phyloP scores from a whole-genome alignment of 495 filamentous ascomycete species.

The Cetradonia linearis region DNA sequence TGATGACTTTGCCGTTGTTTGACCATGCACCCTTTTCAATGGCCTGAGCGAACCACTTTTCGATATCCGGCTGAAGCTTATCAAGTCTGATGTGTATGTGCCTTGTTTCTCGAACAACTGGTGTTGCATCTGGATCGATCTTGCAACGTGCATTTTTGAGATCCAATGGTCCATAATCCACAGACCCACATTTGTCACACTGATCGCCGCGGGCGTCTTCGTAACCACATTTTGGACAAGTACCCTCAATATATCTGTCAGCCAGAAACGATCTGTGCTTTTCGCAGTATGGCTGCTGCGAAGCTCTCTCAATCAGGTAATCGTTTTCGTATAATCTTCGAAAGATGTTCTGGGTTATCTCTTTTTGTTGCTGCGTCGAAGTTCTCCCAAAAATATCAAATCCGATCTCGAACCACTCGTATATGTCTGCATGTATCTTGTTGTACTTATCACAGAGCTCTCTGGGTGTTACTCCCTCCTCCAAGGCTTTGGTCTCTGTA shows the following conservation, averaged over 20 bases:
- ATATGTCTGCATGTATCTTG: constrained; percentile 70
- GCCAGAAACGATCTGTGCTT: constrained; percentile 77
- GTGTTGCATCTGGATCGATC: constrained; percentile 62
- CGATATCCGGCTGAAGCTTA: constrained; percentile 62
- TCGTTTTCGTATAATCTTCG: constrained; percentile 64
- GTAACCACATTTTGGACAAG: constrained; percentile 71
- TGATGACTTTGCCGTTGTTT: constrained; percentile 60
- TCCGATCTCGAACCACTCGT: constrained; percentile 77
- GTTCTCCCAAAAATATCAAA: constrained; percentile 84
- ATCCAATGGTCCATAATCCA: constrained; percentile 65
- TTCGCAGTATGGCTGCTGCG: constrained; percentile 77
- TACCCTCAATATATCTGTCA: constrained; percentile 88
- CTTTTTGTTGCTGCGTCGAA: constrained; percentile 69
- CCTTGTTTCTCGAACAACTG: constrained; percentile 58
- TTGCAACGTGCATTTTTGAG: constrained; percentile 58
- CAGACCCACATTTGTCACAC: constrained; percentile 70
- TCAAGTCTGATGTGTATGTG: constrained; percentile 73
- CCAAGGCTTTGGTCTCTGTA: constrained; percentile 70
- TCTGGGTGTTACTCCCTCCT: constrained; percentile 57
- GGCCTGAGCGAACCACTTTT: constrained; percentile 55
- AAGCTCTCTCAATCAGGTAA: constrained; percentile 69
- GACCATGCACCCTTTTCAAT: constrained; percentile 61
- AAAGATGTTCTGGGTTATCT: constrained; percentile 82
- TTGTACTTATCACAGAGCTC: constrained; percentile 80
- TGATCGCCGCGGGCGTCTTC: constrained; percentile 75